These are phyloP conservation scores for Paraphaeosphaeria minitans DNA, from an alignment of 2,329 filamentous ascomycete genomes.

Conservation along the genomic window DNA sequence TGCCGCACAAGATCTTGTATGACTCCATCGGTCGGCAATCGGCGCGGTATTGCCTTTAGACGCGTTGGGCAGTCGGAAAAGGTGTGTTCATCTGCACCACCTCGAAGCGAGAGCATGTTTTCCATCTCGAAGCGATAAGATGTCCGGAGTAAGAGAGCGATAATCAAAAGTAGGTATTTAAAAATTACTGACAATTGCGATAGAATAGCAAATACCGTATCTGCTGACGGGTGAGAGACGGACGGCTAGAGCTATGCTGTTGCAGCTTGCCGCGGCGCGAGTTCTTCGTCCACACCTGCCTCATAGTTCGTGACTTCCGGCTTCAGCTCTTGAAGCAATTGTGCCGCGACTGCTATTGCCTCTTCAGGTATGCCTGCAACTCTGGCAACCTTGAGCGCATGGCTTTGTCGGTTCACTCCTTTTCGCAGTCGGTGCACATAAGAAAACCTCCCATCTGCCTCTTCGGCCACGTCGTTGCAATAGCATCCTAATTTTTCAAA, in stretches of 20 bases:
- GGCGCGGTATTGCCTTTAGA: not conserved
- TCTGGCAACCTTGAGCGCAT: slow-evolving; percentile 92
- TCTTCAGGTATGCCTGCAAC: slow-evolving; percentile 78
- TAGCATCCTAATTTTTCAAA: slow-evolving; percentile 71
- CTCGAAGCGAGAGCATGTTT: not conserved
- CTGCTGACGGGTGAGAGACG: not conserved
- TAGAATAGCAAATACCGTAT: not conserved
- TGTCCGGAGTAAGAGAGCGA: not conserved
- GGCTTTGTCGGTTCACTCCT: slow-evolving; percentile 84
- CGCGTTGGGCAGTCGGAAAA: not conserved
- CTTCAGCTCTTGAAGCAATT: slow-evolving; percentile 55
- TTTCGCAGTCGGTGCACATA: slow-evolving; percentile 83
- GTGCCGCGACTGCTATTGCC: slow-evolving; percentile 70
- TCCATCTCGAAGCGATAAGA: not conserved
- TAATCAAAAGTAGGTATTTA: not conserved
- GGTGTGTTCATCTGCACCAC: not conserved
- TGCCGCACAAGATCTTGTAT: not conserved
- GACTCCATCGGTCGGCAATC: not conserved
- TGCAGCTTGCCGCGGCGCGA: not conserved
- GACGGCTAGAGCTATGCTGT: not conserved
- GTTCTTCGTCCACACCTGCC: not conserved
- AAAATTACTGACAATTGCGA: not conserved
- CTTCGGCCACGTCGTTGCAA: slow-evolving; percentile 88
- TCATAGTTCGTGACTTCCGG: not conserved
- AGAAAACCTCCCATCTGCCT: slow-evolving; percentile 66